phyloP scores from a whole-genome alignment of 805 yeast genomes.

The Zygosaccharomyces bisporus region DNA sequence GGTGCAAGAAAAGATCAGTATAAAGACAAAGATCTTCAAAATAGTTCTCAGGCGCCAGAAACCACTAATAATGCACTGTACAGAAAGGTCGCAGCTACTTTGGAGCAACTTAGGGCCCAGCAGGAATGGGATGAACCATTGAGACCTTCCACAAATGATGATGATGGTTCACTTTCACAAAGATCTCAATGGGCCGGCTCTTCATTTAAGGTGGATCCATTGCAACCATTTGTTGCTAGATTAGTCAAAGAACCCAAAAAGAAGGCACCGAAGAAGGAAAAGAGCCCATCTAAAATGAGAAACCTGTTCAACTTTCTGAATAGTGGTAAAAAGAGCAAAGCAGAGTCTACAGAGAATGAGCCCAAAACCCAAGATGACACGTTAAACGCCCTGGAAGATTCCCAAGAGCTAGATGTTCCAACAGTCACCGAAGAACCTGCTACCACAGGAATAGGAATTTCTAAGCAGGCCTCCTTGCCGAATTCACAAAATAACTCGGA shows the following conservation, averaged over 20 bases:
- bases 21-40: conserved; percentile 1
- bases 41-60: conserved; percentile 2
- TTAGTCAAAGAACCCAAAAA: conserved; percentile 27
- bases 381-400: neutral
- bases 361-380: neutral
- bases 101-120: conserved; percentile 8
- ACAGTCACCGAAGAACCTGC: neutral
- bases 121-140: conserved; percentile 5
- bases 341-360: neutral
- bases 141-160: neutral
- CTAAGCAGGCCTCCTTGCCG: conserved; percentile 1
- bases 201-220: conserved; percentile 32
- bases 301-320: conserved; percentile 31
- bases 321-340: conserved; percentile 10
- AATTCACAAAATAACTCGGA: neutral
- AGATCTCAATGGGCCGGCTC: conserved; percentile 16
- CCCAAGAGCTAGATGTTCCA: neutral
- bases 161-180: conserved; percentile 1
- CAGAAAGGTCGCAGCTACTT: conserved; percentile 11
- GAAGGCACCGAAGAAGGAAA: conserved; percentile 13
- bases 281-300: conserved; percentile 20
- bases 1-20: neutral
- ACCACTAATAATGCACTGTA: conserved; percentile 20
- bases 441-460: neutral
- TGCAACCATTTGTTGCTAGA: conserved; percentile 28